Base-by-base conservation (phyloP, 805 yeast genomes). In the Zygosaccharomyces rouxii region DNA sequence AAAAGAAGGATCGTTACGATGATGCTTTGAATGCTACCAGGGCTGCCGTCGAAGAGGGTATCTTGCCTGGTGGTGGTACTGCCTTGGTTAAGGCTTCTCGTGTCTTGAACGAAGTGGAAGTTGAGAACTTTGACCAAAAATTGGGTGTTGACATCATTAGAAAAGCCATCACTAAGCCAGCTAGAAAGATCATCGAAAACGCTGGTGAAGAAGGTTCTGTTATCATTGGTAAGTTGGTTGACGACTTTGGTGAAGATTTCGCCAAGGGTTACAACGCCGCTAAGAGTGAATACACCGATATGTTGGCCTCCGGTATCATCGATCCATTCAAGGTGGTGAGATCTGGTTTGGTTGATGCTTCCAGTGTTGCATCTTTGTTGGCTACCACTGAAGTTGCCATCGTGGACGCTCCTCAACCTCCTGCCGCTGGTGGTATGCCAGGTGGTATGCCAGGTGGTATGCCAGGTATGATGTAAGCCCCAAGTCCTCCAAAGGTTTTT, bases 311-410 rank as follows among this genome's bases (percentile, higher is more conserved):
- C 51, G 99, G 99, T 78, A 92, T 94, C 73, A 89, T 92, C 63
- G 99, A 94, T 72, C 99, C 99, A 59, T 89, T 92, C 81, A 92
- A 89, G 80, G 98, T 92, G 59, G 97, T 94, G 52, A 88, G 94
- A 77, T 83, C 88, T 63, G 97, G 98, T 54, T 77, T 94, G 64
- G 88, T 88, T 49, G 98, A 94, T 65, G 98, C 99, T 53, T 80
- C 95, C 44, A 96, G 98, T 76, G 97, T 94, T 55, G 98, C 99
- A 42, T 89, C 97, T 26, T 77, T 94, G 69, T 79, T 94, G 70
- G 97, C 98, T 56, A 92, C 98, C 51, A 92, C 99, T 55, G 99
- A 94, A 76, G 95, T 97, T 71, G 97, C 97, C 55, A 88, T 94
- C 64, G 96, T 89, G 51, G 97, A 86, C 61, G 96, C 95, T 56